phyloP scores from a whole-genome alignment of 2,329 filamentous ascomycete genomes.

The Ilyonectria sp. region DNA sequence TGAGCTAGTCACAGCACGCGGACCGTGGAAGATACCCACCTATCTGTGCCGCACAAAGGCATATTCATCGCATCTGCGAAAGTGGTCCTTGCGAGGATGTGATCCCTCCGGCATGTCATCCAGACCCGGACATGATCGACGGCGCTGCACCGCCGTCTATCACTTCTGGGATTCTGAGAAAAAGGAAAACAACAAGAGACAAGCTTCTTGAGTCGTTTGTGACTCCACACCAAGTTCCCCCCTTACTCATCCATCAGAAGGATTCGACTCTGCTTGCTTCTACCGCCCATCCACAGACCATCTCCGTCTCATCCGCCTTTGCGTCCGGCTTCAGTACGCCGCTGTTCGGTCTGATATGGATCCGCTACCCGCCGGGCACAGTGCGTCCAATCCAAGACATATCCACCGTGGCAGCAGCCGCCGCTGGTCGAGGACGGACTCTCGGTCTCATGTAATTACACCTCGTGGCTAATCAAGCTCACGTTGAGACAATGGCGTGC shows the following conservation, averaged over 20 bases:
- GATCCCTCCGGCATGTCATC: slow-evolving; percentile 23
- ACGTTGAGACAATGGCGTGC: slow-evolving; percentile 22
- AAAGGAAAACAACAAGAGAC: slow-evolving; percentile 10
- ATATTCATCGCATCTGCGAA: slow-evolving; percentile 23
- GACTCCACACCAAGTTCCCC: slow-evolving; percentile 4
- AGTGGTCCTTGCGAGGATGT: slow-evolving; percentile 16
- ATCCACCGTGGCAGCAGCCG: neutral
- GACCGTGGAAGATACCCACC: neutral
- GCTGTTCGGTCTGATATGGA: slow-evolving; percentile 15
- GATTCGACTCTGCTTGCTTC: slow-evolving; percentile 10
- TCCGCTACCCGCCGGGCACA: slow-evolving; percentile 16
- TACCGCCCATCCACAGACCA: slow-evolving; percentile 10
- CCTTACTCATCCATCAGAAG: neutral
- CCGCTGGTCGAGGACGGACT: slow-evolving; percentile 8
- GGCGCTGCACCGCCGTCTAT: slow-evolving; percentile 14
- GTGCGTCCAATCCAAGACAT: neutral
- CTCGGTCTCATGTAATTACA: slow-evolving; percentile 40
- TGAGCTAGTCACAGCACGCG: neutral
- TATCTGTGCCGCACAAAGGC: slow-evolving; percentile 15
- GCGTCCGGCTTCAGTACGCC: slow-evolving; percentile 2
- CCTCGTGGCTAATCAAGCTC: slow-evolving; percentile 32
- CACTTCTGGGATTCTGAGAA: slow-evolving; percentile 2
- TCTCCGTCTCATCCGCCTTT: slow-evolving; percentile 8
- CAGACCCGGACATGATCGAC: slow-evolving; percentile 28
- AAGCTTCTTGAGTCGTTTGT: neutral